Base-by-base conservation (phyloP, 805 yeast species). In the Nadsonia fulvescens region DNA sequence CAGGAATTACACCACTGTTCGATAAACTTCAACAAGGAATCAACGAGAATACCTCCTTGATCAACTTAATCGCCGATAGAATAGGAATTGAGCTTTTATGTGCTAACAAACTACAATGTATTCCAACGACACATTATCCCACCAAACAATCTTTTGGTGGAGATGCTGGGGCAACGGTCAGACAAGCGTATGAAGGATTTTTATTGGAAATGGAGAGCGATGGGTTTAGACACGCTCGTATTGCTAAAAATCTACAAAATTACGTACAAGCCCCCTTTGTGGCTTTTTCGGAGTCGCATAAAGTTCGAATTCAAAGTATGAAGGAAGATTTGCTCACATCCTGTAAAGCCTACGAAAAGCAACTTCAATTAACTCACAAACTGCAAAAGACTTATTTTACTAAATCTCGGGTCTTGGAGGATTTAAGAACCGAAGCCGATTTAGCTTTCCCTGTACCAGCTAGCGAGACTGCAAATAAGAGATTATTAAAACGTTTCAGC, bases 261-360 rank as follows among this genome's bases (percentile, higher is more conserved):
- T 45, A 61, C 32, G 78, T 78, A 0, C 49, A 73, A 28, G 58
- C 57, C 6, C 92, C 91, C 0, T 74, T 79, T 36, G 45, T 63
- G 6, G 59, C 59, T 37, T 79, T 89, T 86, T 59, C 76, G 28
- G 49, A 51, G 12, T 77, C 70, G 26, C 91, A 79, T 48, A 62
- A 61, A 31, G 61, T 61, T 32, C 51, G 86, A 22, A 58, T 78
- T 2, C 61, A 57, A 18, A 63, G 61, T 33, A 61, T 72, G 14
- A 70, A 70, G 32, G 53, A 59, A 29, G 48, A 53, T 5, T 49
- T 76, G 12, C 43, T 47, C 20, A 57, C 50, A 7, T 66, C 63
- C 30, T 56, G 65, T 15, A 57, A 58, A 30, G 55, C 49, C 14
- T 74, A 65, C 43, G 57, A 61, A 20, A 54, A 48, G 25, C 53